Evolutionary conservation across 2,329 filamentous ascomycete genomes (phyloP), one percentile per base, ranked within the genome.

Genomic region (Pseudogymnoascus sp.): DNA sequence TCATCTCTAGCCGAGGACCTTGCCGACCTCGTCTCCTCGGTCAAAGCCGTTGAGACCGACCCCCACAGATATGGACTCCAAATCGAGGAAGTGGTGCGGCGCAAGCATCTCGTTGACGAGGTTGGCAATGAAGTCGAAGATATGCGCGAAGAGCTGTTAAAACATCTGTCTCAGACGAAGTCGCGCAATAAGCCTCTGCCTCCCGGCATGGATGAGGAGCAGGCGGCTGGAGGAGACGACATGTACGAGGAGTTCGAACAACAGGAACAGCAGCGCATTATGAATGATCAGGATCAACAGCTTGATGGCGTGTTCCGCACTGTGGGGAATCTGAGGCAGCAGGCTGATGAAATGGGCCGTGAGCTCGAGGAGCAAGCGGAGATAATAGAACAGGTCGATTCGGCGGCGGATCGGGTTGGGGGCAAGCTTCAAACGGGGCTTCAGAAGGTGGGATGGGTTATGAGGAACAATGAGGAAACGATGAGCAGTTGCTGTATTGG

Each of bases 341-440:
- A 98, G 81, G 96, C 95, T 1, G 88, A 96, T 76, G 90, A 92
- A 70, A 99, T 99, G 93, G 93, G 95, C 1, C 82, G 93, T 63
- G 95, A 99, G 79, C 81, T 99, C 53, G 96, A 97, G 77, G 95
- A 99, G 78, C 95, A 99, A 81, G 84, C 83, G 22, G 90, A 92
- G 75, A 89, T 98, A 84, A 81, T 99, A 63, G 88, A 95, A 66
- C 87, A 90, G 61, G 89, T 96, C 41, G 93, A 98, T 76, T 84
- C 82, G 31, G 81, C 96, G 63, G 91, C 91, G 3, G 93, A 98
- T 74, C 83, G 93, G 35, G 92, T 99, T 1, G 90, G 91, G 12
- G 90, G 91, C 1, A 88, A 95, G 73, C 77, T 99, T 71, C 86
- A 91, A 78, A 91, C 83, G 63, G 95, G 95, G 19, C 85, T 98